Evolutionary conservation across 352 stramenopile genomes (phyloP).

Genomic region (Globisporangium splendens): DNA sequence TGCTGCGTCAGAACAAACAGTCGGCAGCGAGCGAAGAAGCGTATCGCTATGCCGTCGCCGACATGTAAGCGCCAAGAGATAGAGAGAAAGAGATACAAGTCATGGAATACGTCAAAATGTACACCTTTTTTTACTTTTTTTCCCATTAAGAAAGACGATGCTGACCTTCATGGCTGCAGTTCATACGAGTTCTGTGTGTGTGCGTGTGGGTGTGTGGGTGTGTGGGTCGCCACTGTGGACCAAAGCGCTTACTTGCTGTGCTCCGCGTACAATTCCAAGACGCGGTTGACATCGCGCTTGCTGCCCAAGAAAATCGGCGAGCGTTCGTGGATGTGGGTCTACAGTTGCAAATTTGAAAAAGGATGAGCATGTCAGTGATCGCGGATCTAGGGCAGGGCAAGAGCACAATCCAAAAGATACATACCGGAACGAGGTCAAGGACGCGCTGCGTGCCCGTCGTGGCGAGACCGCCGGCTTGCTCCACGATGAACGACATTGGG

Average conservation of each 20-base stretch:
- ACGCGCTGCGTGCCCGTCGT: slow-evolving; percentile 93
- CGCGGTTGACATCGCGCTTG: slow-evolving; percentile 80
- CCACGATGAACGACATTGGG: slow-evolving; percentile 99
- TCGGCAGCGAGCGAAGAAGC: slow-evolving; percentile 62
- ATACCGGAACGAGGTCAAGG: slow-evolving; percentile 90
- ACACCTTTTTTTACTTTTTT: slow-evolving; percentile 2
- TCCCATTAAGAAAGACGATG: too few relatives aligned
- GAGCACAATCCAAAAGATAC: slow-evolving; percentile 15
- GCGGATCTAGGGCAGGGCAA: not conserved
- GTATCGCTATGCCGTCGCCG: slow-evolving; percentile 76
- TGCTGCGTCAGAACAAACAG: slow-evolving; percentile 75
- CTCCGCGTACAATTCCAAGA: slow-evolving; percentile 73
- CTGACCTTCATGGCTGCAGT: too few relatives aligned
- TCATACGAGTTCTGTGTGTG: not conserved
- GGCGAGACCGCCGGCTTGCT: slow-evolving; percentile 95
- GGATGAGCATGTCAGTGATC: not conserved
- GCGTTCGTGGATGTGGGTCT: slow-evolving; percentile 95
- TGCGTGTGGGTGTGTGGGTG: not conserved
- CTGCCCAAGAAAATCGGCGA: slow-evolving; percentile 97
- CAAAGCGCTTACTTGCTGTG: slow-evolving; percentile 15
- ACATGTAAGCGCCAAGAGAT: slow-evolving; percentile 53
- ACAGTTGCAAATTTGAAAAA: not conserved
- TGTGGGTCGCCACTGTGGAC: too few relatives aligned
- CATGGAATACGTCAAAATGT: not conserved
- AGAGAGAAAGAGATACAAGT: slow-evolving; percentile 2